A percentile compares a stretch with the other conserved stretches of the same genome.
Evolutionary conservation across 2,329 filamentous ascomycete species (phyloP).

Genomic region (Coniella vitis): DNA sequence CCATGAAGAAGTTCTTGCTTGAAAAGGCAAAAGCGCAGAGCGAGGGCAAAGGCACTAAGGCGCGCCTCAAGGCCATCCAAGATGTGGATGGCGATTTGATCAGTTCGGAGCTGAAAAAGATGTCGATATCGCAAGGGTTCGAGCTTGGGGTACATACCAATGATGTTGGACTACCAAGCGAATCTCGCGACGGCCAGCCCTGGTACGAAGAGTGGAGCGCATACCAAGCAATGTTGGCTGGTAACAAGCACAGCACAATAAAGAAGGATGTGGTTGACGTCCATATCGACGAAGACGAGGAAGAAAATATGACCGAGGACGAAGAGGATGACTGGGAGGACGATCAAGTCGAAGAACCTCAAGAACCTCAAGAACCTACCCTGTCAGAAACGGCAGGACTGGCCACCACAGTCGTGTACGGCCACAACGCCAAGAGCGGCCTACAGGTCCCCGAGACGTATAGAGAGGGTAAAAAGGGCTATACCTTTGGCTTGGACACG

Average conservation of each 20-base stretch:
- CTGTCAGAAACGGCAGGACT: no score
- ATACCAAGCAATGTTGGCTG: constrained; percentile 29
- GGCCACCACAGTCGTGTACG: constrained; percentile 70
- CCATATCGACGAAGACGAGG: constrained; percentile 17
- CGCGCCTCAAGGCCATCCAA: constrained; percentile 12
- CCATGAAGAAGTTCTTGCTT: constrained; percentile 29
- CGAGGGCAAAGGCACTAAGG: constrained; percentile 15
- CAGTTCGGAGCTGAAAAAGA: constrained; percentile 17
- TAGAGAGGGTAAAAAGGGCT: constrained; percentile 28
- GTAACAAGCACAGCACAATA: no score
- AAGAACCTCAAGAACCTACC: no score
- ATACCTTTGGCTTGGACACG: constrained; percentile 80
- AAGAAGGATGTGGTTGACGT: not conserved
- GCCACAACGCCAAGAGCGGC: constrained; percentile 73
- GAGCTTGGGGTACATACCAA: constrained; percentile 8
- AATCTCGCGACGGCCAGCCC: constrained; percentile 46
- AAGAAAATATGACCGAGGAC: not conserved
- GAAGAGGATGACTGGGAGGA: constrained; percentile 38
- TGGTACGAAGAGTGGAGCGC: constrained; percentile 63
- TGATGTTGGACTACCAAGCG: constrained; percentile 28
- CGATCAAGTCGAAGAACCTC: constrained; percentile 17
- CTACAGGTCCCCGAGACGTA: constrained; percentile 37
- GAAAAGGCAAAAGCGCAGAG: constrained; percentile 23
- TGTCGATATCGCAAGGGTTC: constrained; percentile 13
- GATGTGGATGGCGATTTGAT: constrained; percentile 16